These are phyloP conservation scores for Leccinum incarnatum DNA, from an alignment of 768 basidiomycete genomes.

Conservation along the genomic window DNA sequence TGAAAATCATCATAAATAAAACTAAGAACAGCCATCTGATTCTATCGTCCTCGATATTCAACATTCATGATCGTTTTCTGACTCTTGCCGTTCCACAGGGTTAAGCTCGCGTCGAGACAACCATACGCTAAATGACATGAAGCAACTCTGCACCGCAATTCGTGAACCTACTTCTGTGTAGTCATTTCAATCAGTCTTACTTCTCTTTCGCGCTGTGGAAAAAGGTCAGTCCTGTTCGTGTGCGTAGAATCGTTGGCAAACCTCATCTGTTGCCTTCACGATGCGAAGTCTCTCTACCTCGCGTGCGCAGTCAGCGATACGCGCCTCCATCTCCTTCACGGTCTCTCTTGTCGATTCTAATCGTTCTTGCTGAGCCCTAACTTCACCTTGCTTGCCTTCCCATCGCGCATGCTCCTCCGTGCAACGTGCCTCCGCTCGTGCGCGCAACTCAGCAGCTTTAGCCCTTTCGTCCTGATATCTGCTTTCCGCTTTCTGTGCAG, in stretches of 20 bases:
- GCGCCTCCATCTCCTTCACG: conserved; percentile 56
- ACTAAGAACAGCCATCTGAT: conserved; percentile 38
- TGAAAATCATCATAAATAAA: conserved; percentile 24
- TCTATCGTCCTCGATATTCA: background rate
- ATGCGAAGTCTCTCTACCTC: conserved; percentile 68
- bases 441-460: conserved; percentile 49
- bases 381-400: conserved; percentile 48
- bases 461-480: conserved; percentile 60
- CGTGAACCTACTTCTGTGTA: conserved; percentile 7
- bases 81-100: background rate
- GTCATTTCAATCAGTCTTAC: conserved; percentile 44
- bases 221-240: conserved; percentile 3
- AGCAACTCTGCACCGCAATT: background rate
- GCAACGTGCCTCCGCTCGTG: conserved; percentile 42
- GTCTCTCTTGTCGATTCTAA: conserved; percentile 51
- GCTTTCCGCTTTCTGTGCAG: conserved; percentile 63
- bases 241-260: conserved; percentile 16
- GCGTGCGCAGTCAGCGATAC: conserved; percentile 66
- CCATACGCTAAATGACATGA: background rate
- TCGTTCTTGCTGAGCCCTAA: conserved; percentile 44
- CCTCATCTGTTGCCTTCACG: conserved; percentile 68
- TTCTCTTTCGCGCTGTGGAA: conserved; percentile 50
- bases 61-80: conserved; percentile 5
- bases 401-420: conserved; percentile 60
- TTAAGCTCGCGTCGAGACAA: no score